Base-by-base conservation (phyloP, 306 rosid genomes). In the Quercus ilex region DNA sequence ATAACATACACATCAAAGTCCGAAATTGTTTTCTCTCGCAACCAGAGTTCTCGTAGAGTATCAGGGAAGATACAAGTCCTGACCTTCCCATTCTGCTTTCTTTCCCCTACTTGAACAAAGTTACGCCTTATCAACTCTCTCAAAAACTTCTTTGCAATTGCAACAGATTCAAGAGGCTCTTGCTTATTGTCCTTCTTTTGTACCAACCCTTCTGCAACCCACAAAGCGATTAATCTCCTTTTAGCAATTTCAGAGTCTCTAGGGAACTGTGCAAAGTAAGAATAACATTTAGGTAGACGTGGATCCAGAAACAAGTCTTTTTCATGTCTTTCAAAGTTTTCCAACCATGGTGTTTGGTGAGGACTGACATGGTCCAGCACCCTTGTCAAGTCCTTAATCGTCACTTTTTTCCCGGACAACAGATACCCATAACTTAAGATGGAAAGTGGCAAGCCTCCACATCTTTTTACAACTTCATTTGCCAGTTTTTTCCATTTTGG, bases 181-280 rank as follows among this genome's bases (percentile, higher is more conserved):
- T 58, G 23, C 2, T 49, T 21, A 25, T 18, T 59, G 15, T 12
- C 38, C 5, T 20, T 30, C 2, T 5, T 35, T 75, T 26, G 21
- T 49, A 82, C 77, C 49, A 82, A 20, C 19, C 69, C 81, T 82
- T 79, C 78, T 11, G 91, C 83, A 56, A 87, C 73, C 91, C 91
- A 85, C 71, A 82, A 55, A 15, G 46, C 65, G 9, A 80, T 12
- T 73, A 85, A 43, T 57, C 91, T 85, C 81, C 89, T 85, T 0
- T 33, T 76, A 7, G 88, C 80, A 74, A 87, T 80, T 69, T 15
- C 85, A 78, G 43, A 85, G 17, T 68, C 38, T 19, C 58, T 49
- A 1, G 87, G 87, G 68, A 87, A 80, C 11, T 77, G 18, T 43
- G 20, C n/a, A 2, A 85, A 78, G 62, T 77, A 73, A 65, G 70